These are phyloP conservation scores for Cyberlindnera mississippiensis DNA, from an alignment of 805 yeast genomes.

Conservation along the genomic window DNA sequence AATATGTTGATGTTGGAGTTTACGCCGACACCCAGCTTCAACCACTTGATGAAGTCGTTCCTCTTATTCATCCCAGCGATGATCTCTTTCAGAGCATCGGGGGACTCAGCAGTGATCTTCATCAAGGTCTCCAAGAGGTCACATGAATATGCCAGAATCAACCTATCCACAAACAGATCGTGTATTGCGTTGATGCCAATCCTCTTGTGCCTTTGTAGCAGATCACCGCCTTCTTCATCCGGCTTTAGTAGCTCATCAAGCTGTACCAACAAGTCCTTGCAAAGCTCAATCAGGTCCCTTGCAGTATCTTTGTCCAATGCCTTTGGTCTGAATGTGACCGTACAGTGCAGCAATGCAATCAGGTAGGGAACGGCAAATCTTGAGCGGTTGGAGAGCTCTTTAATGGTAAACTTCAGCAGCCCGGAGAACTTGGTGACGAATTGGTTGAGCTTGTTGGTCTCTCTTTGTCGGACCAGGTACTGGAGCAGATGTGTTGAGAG, in stretches of 20 bases:
- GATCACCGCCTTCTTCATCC: conserved; percentile 25
- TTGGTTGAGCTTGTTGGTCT: conserved; percentile 44
- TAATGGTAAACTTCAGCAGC: conserved; percentile 30
- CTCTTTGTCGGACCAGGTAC: conserved; percentile 41
- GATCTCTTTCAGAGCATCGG: conserved; percentile 3
- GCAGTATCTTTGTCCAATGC: conserved; percentile 46
- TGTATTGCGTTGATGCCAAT: conserved; percentile 36
- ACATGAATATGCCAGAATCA: conserved; percentile 46
- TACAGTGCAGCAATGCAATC: conserved; percentile 50
- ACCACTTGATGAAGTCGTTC: conserved; percentile 27
- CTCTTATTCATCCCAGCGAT: conserved; percentile 1
- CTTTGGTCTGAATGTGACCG: conserved; percentile 56
- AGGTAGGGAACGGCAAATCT: conserved; percentile 52
- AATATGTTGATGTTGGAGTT: conserved; percentile 52
- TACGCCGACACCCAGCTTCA: conserved; percentile 41
- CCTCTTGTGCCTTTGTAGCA: conserved; percentile 19
- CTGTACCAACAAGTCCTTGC: neutral
- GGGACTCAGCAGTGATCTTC: conserved; percentile 13
- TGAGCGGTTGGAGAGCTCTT: neutral
- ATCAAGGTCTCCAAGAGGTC: conserved; percentile 53
- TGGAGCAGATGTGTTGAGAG: conserved; percentile 35
- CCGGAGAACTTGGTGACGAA: conserved; percentile 42
- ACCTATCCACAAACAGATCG: conserved; percentile 44
- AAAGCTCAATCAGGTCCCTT: conserved; percentile 15
- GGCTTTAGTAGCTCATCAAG: conserved; percentile 18